Evolutionary conservation across 441 rosid species (phyloP), one percentile per base, ranked within the genome.

Genomic region (Euphorbia corollata): DNA sequence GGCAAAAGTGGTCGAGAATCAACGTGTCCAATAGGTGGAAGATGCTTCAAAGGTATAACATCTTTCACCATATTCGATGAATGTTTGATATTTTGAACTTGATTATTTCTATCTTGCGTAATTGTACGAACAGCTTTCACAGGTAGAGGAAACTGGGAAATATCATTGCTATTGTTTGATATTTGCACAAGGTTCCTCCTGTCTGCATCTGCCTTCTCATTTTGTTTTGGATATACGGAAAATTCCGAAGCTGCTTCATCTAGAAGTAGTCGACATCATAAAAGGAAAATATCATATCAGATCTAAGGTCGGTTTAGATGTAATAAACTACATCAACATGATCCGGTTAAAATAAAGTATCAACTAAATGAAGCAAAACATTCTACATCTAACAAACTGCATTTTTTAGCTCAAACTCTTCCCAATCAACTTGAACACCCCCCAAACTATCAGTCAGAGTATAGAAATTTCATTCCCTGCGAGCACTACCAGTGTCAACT

Each of bases 211-310:
- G 63, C 67, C 76, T 74, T 75, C 69, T 89, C 83, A 53, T 39
- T 59, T 71, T 80, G 82, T 69, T 84, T 81, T 63, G 77, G 83
- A 81, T 78, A 77, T 74, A 78, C 78, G 38, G 85, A 77, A 75
- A 84, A 84, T 76, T 77, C 81, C 65, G 80, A 64, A 74, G 77
- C 83, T 70, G 83, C 87, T 74, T 80, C 88, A 71, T 75, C 83
- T 65, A 68, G 72, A 71, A 73, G 63, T 66, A 43, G 59, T 75
- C 50, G 68, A 77, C 19, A 50, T n/a, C 64, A 59, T 15, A 1
- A 15, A 34, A 61, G 30, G 41, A 54, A 66, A 16, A 45, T n/a
- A n/a, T 53, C 23, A 65, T 11, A 50, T 43, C 63, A 65, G 39
- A 56, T 11, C 22, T 57, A 3, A 12, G 27, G 47, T 34, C 27